phyloP scores from a whole-genome alignment of 2,329 filamentous ascomycete genomes.

The Ilyonectria destructans region DNA sequence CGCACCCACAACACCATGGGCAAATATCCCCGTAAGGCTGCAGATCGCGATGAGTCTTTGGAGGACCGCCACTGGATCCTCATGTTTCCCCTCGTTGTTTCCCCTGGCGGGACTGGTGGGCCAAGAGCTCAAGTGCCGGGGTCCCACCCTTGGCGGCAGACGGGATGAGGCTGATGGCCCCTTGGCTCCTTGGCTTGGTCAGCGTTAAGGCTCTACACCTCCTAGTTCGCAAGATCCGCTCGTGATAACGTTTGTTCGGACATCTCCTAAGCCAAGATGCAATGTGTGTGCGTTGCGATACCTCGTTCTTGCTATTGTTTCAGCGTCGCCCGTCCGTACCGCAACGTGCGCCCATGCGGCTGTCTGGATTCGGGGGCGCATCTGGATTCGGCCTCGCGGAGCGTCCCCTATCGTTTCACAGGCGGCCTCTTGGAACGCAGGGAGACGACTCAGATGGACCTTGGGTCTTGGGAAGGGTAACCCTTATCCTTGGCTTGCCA shows the following conservation, averaged over 20 bases:
- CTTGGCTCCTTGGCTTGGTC: slow-evolving; percentile 33
- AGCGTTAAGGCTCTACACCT: slow-evolving; percentile 15
- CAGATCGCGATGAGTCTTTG: slow-evolving; percentile 36
- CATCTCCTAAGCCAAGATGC: neutral
- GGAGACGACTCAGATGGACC: neutral
- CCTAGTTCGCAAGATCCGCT: neutral
- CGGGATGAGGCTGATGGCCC: slow-evolving; percentile 41
- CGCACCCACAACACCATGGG: neutral
- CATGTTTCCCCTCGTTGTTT: slow-evolving; percentile 25
- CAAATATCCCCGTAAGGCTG: slow-evolving; percentile 40
- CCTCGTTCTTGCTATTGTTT: slow-evolving; percentile 2
- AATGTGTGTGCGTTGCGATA: slow-evolving; percentile 5
- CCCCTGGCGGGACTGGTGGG: slow-evolving; percentile 6
- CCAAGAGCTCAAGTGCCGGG: slow-evolving; percentile 29
- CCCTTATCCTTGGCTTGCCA: slow-evolving; percentile 27
- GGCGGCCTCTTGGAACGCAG: slow-evolving; percentile 24
- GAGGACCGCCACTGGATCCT: slow-evolving; percentile 8
- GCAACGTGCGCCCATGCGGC: slow-evolving; percentile 10
- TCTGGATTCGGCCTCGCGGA: neutral
- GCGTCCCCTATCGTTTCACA: slow-evolving; percentile 9
- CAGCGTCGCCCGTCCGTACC: neutral
- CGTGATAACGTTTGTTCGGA: slow-evolving; percentile 4
- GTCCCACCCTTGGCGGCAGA: slow-evolving; percentile 39
- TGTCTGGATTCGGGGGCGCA: neutral
- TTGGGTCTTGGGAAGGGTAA: slow-evolving; percentile 17